Base-by-base conservation (phyloP, 768 basidiomycete genomes). In the Russula earlei region DNA sequence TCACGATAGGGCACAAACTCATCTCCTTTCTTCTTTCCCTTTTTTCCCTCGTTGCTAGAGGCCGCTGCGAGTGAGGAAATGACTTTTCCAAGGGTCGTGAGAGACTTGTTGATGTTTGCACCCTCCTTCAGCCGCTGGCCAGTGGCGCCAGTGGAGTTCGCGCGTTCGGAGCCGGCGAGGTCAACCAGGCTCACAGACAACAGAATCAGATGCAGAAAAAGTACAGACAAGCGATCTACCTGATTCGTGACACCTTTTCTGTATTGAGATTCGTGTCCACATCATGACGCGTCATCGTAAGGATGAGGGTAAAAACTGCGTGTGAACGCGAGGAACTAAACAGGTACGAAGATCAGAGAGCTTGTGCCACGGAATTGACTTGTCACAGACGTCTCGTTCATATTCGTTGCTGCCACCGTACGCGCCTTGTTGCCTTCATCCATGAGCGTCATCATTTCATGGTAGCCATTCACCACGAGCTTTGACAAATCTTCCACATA, bases 361-460 rank as follows among this genome's bases (percentile, higher is more conserved):
- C 22, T 20, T 10, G 29, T 10, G 38, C 27, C 17, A 34, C 60
- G 43, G 8, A 48, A 31, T 19, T 25, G 20, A 40, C 33, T 12
- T 10, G 12, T 42, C 54, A 54, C 55, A 56, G 68, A 90, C 80
- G 93, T 96, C 72, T 97, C 96, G 72, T 99, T 99, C 96, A 99
- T 99, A 71, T 96, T 93, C 20, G 96, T 99, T 24, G 96, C 94
- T 20, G 96, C 96, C 22, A 99, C 95, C 14, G 96, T 98, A 48
- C 96, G 78, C 49, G 96, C 94, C 74, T 98, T 97, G 71, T 97
- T 99, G 37, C 95, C 95, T 70, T 99, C 95, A 74, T 99, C 95
- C 95, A 98, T 98, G 67, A 99, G 85, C 5, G 86, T 91, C 87
- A 96, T 95, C 87, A 99, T 96, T 68, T 96, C 95, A 29, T 88